Conservation (phyloP, 2,329 filamentous ascomycete genomes). For the Nectriaceae sp. region DNA sequence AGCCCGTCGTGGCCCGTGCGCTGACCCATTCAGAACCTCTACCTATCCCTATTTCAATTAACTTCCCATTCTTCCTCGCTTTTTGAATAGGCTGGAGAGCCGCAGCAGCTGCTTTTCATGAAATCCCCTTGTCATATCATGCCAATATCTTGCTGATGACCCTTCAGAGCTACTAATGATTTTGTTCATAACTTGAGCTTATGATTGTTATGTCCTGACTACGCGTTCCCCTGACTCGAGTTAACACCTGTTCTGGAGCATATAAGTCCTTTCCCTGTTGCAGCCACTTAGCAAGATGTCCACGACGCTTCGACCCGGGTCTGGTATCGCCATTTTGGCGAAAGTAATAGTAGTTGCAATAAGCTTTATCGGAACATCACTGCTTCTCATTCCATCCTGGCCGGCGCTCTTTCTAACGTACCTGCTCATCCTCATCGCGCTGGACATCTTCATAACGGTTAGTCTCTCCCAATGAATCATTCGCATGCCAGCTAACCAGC, state of each 20-base stretch:
- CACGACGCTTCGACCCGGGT: constrained; percentile 3
- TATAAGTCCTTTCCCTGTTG: constrained; percentile 14
- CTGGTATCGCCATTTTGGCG: constrained; percentile 6
- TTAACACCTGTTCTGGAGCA: constrained; percentile 19
- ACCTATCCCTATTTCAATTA: too few species aligned
- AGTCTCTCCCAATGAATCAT: not conserved
- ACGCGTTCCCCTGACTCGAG: too few species aligned
- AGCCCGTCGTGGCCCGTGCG: too few species aligned
- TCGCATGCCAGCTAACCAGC: not conserved
- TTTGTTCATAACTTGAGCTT: too few species aligned
- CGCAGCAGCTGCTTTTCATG: too few species aligned
- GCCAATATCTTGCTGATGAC: too few species aligned
- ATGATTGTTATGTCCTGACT: too few species aligned
- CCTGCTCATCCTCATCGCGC: constrained; percentile 19
- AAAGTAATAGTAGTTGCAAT: not conserved
- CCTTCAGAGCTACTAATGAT: too few species aligned
- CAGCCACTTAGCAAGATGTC: not conserved
- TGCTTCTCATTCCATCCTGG: constrained; percentile 7
- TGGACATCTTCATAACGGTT: constrained; percentile 35
- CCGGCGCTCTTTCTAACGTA: constrained; percentile 13
- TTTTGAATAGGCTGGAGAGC: too few species aligned
- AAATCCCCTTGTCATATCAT: too few species aligned
- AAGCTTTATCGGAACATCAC: constrained; percentile 1
- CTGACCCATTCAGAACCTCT: too few species aligned
- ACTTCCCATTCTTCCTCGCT: too few species aligned